Percentiles rank a stretch among this genome's conserved stretches.
phyloP scores from a whole-genome alignment of 495 filamentous ascomycete species.

The Aspergillus cristatus region DNA sequence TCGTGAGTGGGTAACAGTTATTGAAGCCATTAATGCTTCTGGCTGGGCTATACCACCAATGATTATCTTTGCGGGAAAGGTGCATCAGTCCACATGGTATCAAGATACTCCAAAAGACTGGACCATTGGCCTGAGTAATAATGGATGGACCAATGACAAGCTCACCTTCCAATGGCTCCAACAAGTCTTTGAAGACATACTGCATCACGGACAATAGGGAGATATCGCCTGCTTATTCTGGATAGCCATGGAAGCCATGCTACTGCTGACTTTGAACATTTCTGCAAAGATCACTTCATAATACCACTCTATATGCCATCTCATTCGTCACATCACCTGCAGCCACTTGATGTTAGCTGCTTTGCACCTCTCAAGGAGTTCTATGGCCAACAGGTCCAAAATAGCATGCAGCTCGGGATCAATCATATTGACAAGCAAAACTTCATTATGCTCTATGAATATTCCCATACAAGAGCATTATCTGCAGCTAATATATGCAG shows the following conservation, averaged over 20 bases:
- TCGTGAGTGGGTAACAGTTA: no score
- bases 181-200: conserved; percentile 8
- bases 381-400: conserved; percentile 6
- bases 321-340: conserved; percentile 17
- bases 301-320: conserved; percentile 14
- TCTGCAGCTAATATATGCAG: no score
- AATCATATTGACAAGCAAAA: no score
- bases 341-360: conserved; percentile 21
- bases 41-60: no score
- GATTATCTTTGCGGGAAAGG: no score
- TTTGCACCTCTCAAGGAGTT: conserved; percentile 11
- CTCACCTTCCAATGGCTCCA: conserved; percentile 9
- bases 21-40: no score
- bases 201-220: conserved; percentile 1
- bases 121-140: conserved; percentile 2
- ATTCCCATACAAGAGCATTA: no score
- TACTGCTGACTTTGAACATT: conserved; percentile 13
- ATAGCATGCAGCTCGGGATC: no score
- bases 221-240: conserved; percentile 16
- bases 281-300: conserved; percentile 14
- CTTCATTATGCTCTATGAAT: no score
- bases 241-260: conserved; percentile 17
- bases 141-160: conserved; percentile 16
- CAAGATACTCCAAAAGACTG: no score
- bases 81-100: no score